Percentiles rank a stretch among this genome's conserved stretches.
phyloP scores from a whole-genome alignment of 2,329 filamentous ascomycete genomes.

The Reticulascus tulasneorum region DNA sequence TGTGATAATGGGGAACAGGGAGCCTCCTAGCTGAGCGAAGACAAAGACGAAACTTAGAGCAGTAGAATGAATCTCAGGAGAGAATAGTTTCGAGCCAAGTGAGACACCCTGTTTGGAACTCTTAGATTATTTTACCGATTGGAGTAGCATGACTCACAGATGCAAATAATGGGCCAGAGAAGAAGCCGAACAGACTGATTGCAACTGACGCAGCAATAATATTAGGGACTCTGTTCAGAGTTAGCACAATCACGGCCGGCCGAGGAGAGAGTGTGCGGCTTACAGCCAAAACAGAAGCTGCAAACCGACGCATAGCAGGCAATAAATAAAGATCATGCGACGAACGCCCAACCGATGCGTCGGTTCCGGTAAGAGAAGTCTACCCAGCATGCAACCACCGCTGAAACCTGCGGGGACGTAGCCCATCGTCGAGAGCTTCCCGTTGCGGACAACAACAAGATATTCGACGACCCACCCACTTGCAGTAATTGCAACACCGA shows the following conservation, averaged over 20 bases:
- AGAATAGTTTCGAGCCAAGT: conserved; percentile 48
- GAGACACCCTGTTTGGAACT: conserved; percentile 42
- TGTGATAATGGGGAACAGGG: conserved; percentile 52
- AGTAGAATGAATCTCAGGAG: conserved; percentile 28
- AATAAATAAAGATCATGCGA: conserved; percentile 53
- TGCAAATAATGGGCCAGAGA: conserved; percentile 55
- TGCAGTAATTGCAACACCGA: conserved; percentile 53
- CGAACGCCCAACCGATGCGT: conserved; percentile 56
- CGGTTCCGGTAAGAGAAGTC: conserved; percentile 54
- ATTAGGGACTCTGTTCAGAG: conserved; percentile 30
- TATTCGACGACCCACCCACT: conserved; percentile 64
- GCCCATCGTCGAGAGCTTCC: conserved; percentile 52
- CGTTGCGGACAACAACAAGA: conserved; percentile 55
- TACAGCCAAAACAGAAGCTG: conserved; percentile 59
- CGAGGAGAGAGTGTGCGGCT: too few species aligned
- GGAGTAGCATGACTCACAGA: conserved; percentile 32
- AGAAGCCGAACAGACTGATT: conserved; percentile 52
- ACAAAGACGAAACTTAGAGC: conserved; percentile 50
- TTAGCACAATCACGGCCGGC: not conserved
- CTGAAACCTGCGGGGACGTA: conserved; percentile 60
- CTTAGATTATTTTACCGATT: not conserved
- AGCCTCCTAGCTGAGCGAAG: conserved; percentile 51
- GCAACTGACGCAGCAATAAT: conserved; percentile 48
- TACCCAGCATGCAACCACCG: conserved; percentile 53
- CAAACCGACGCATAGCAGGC: conserved; percentile 44